phyloP scores from a whole-genome alignment of 1,284 basidiomycete species.

The Moesziomyces globuligerus region DNA sequence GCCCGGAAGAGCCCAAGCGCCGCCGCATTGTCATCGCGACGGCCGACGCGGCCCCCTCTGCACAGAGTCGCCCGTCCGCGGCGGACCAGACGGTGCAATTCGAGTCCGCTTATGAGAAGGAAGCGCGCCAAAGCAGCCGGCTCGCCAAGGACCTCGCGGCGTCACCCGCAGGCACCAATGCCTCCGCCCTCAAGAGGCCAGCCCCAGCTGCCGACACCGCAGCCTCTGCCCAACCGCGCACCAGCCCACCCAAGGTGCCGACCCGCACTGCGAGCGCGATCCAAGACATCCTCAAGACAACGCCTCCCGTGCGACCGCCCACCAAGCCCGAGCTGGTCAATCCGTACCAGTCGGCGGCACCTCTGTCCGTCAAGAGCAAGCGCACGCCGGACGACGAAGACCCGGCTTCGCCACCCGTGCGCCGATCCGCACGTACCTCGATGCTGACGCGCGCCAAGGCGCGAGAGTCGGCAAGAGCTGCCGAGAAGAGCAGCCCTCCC shows the following conservation, averaged over 20 bases:
- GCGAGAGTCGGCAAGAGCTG: slow-evolving; percentile 38
- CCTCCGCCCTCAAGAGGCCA: slow-evolving; percentile 24
- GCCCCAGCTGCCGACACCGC: slow-evolving; percentile 25
- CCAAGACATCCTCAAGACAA: slow-evolving; percentile 52
- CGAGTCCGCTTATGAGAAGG: slow-evolving; percentile 27
- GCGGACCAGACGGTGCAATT: slow-evolving; percentile 27
- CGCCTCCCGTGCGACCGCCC: slow-evolving; percentile 40
- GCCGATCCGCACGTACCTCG: slow-evolving; percentile 33
- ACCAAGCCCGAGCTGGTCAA: slow-evolving; percentile 59
- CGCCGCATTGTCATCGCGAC: slow-evolving; percentile 22
- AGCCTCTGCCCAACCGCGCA: neutral
- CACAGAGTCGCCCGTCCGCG: neutral
- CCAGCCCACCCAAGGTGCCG: slow-evolving; percentile 23
- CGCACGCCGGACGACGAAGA: slow-evolving; percentile 6
- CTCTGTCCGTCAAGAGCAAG: slow-evolving; percentile 22
- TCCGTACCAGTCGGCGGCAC: slow-evolving; percentile 55
- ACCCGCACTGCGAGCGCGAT: slow-evolving; percentile 55
- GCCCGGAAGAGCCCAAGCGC: slow-evolving; percentile 35
- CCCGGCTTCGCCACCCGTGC: slow-evolving; percentile 5
- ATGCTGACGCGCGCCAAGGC: slow-evolving; percentile 53
- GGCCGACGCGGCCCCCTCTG: neutral
- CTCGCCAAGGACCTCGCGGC: slow-evolving; percentile 32
- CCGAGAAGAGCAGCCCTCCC: slow-evolving; percentile 36
- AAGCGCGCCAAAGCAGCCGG: slow-evolving; percentile 32
- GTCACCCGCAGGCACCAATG: slow-evolving; percentile 1